Base-by-base conservation (phyloP, 208 protist species). In the Phytomonas serpens region DNA sequence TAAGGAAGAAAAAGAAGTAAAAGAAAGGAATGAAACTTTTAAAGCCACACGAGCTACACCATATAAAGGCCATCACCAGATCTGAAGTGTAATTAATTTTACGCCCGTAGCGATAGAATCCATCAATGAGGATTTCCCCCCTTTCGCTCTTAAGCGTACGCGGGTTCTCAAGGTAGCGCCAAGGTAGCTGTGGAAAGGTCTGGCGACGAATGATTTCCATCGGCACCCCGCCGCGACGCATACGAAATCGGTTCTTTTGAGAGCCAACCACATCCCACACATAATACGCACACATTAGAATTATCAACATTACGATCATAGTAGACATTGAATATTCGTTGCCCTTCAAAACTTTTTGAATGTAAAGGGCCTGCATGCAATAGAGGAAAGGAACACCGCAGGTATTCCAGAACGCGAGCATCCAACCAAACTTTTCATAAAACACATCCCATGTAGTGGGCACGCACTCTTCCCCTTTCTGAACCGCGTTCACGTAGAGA, bases 321-420 rank as follows among this genome's bases (percentile, higher is more conserved):
- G 93, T 83, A 77, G 78, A 89, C 16, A 29, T 70, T 37, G 82
- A 79, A 66, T 93, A 74, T 61, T 76, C 30, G 70, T 85, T 76
- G 42, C 83, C 79, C 76, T 91, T 89, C 29, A 90, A 75, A 9
- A 93, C 83, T 11, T 84, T 92, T 80, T 93, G 81, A 61, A 97
- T 89, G 79, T 96, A 98, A 52, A 97, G 29, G 33, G 91, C 85
- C 72, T 92, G 86, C 81, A 96, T 90, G 84, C 88, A 97, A 85
- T 98, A 98, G 57, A 98, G 76, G 77, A 98, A 97, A 23, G 95
- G 94, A 67, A 98, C 95, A 70, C 97, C 84, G 82, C 88, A 89
- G 5, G 95, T 92, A 81, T 99, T 99, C 97, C 97, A 99, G 86
- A 92, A 99, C 66, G 83, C 86, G 33, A 98, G 85, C 95, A 99